These are phyloP conservation scores for Fonsecaea multimorphosa DNA, from an alignment of 2,329 filamentous ascomycete species.

Conservation along the genomic window DNA sequence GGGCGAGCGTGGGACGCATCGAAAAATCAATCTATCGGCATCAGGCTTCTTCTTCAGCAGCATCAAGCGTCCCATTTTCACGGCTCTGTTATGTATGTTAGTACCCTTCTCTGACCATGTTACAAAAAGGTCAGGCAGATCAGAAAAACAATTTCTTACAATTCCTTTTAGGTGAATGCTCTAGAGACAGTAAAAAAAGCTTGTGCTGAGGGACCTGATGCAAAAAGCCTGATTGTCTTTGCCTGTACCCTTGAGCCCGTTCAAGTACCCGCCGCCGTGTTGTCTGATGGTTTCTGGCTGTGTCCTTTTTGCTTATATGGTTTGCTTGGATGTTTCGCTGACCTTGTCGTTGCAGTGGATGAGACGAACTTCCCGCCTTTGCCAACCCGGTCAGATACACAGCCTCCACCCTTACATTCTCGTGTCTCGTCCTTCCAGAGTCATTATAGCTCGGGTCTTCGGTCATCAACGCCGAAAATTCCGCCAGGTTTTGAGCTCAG, in stretches of 20 bases:
- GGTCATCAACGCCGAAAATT: conserved; percentile 37
- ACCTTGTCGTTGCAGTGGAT: conserved; percentile 48
- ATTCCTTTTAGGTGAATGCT: conserved; percentile 32
- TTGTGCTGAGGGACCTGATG: conserved; percentile 30
- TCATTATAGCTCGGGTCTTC: conserved; percentile 37
- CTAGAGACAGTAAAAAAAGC: conserved; percentile 34
- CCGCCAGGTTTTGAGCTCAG: conserved; percentile 44
- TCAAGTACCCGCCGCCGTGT: conserved; percentile 35
- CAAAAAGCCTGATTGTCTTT: conserved; percentile 33
- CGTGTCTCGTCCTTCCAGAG: conserved; percentile 45
- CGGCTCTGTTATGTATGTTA: conserved; percentile 55
- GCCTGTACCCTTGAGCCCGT: conserved; percentile 24
- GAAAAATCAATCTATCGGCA: conserved; percentile 44
- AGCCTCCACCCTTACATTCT: conserved; percentile 46
- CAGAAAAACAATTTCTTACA: conserved; percentile 38
- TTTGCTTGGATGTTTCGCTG: conserved; percentile 24
- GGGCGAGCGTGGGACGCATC: conserved; percentile 34
- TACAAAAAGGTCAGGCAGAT: conserved; percentile 35
- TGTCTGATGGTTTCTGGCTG: conserved; percentile 30
- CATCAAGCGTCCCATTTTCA: conserved; percentile 45
- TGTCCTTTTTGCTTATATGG: conserved; percentile 27
- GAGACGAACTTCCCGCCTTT: conserved; percentile 57
- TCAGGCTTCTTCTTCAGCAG: conserved; percentile 45
- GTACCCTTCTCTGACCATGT: conserved; percentile 46
- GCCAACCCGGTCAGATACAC: conserved; percentile 43